Evolutionary conservation across 2,329 filamentous ascomycete species (phyloP).

Genomic region (Myriosclerotinia curreyana): DNA sequence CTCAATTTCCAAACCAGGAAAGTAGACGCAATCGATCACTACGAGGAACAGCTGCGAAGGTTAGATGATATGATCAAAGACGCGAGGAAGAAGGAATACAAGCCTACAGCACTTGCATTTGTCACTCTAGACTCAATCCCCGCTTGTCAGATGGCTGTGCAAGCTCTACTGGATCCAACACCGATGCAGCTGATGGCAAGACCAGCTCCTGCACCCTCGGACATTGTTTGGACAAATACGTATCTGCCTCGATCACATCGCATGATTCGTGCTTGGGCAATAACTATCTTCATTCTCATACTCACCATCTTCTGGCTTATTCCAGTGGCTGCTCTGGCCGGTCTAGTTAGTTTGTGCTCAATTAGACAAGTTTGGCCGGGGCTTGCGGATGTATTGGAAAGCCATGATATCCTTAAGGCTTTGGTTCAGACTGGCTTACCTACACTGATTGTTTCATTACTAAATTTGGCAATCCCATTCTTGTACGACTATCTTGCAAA

Average conservation of each 20-base stretch:
- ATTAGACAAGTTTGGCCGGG: slow-evolving; percentile 70
- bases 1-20: slow-evolving; percentile 67
- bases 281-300: slow-evolving; percentile 78
- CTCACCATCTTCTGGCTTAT: slow-evolving; percentile 87
- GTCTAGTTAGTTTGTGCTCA: slow-evolving; percentile 75
- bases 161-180: slow-evolving; percentile 87
- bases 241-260: slow-evolving; percentile 74
- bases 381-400: slow-evolving; percentile 63
- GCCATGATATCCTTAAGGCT: slow-evolving; percentile 67
- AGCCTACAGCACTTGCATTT: slow-evolving; percentile 80
- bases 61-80: slow-evolving; percentile 71
- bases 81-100: slow-evolving; percentile 72
- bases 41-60: slow-evolving; percentile 76
- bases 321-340: slow-evolving; percentile 75
- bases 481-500: slow-evolving; percentile 92
- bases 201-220: slow-evolving; percentile 79
- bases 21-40: slow-evolving; percentile 92
- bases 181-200: slow-evolving; percentile 84
- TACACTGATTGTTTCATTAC: slow-evolving; percentile 77
- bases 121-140: slow-evolving; percentile 97
- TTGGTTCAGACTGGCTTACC: slow-evolving; percentile 86
- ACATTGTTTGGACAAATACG: slow-evolving; percentile 94
- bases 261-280: slow-evolving; percentile 74
- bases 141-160: slow-evolving; percentile 90
- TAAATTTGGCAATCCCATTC: slow-evolving; percentile 88